Percentiles rank a stretch among this genome's conserved stretches.
These are phyloP conservation scores for Gyromitra esculenta DNA, from an alignment of 2,329 filamentous ascomycete genomes.

Conservation along the genomic window DNA sequence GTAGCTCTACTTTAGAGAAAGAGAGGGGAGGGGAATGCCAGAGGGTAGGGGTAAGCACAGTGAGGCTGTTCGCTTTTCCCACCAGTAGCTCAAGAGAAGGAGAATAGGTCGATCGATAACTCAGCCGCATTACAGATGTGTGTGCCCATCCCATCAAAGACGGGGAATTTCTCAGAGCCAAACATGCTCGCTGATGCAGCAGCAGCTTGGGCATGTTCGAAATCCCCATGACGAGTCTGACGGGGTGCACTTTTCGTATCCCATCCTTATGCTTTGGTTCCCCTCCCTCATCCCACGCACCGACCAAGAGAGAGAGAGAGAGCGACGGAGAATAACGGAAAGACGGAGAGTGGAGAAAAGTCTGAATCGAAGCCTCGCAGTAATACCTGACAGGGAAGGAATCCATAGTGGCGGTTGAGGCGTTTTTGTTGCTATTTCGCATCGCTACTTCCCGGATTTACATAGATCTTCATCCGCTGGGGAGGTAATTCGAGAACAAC, in stretches of 20 bases:
- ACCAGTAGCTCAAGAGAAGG: slow-evolving; percentile 36
- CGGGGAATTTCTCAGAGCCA: slow-evolving; percentile 49
- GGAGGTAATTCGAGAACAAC: slow-evolving; percentile 38
- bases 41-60: slow-evolving; percentile 46
- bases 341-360: neutral
- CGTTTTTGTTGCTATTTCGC: slow-evolving; percentile 49
- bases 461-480: slow-evolving; percentile 41
- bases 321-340: slow-evolving; percentile 43
- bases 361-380: slow-evolving; percentile 19
- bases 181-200: slow-evolving; percentile 46
- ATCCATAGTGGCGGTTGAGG: slow-evolving; percentile 46
- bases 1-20: slow-evolving; percentile 11
- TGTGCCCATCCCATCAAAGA: slow-evolving; percentile 45
- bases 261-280: slow-evolving; percentile 34
- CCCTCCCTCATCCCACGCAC: slow-evolving; percentile 33
- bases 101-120: slow-evolving; percentile 47
- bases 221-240: slow-evolving; percentile 45
- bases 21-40: slow-evolving; percentile 1
- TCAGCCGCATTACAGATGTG: slow-evolving; percentile 53
- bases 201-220: slow-evolving; percentile 37
- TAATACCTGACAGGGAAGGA: slow-evolving; percentile 39
- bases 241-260: slow-evolving; percentile 35
- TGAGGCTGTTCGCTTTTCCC: slow-evolving; percentile 51
- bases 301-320: slow-evolving; percentile 25
- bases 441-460: slow-evolving; percentile 37